phyloP scores from a whole-genome alignment of 768 basidiomycete genomes.

The Mycena latifolia region DNA sequence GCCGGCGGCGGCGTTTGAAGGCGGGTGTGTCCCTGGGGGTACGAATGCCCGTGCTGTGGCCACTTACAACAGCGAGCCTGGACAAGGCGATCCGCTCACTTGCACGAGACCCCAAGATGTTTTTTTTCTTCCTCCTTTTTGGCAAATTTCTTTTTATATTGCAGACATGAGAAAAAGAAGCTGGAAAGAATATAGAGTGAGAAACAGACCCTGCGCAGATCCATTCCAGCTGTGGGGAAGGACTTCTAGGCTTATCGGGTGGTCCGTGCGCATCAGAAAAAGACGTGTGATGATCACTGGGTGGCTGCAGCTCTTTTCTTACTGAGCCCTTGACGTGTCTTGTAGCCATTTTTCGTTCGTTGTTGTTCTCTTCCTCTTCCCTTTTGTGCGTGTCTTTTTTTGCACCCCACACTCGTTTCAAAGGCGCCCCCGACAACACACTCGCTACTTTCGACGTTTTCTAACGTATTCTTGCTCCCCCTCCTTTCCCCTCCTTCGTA shows the following conservation, averaged over 20 bases:
- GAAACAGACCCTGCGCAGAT: too few relatives aligned
- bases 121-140: too few relatives aligned
- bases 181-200: too few relatives aligned
- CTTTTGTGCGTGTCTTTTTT: conserved; percentile 27
- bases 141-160: too few relatives aligned
- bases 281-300: background rate
- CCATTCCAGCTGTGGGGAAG: too few relatives aligned
- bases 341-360: conserved; percentile 12
- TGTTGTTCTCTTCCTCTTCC: conserved; percentile 30
- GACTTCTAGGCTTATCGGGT: background rate
- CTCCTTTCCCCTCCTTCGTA: conserved; percentile 25
- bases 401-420: conserved; percentile 45
- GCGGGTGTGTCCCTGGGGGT: too few relatives aligned
- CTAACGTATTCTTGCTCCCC: conserved; percentile 55
- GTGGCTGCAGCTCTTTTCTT: background rate
- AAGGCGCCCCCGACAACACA: conserved; percentile 49
- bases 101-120: too few relatives aligned
- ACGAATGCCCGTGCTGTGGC: too few relatives aligned
- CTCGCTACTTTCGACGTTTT: conserved; percentile 67
- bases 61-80: too few relatives aligned
- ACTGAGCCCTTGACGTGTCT: conserved; percentile 9
- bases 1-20: background rate
- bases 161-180: too few relatives aligned
- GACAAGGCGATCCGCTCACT: too few relatives aligned
- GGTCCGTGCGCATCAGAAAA: conserved; percentile 5